Conservation (phyloP, 2,329 filamentous ascomycete genomes). For the Penicillium sp. region DNA sequence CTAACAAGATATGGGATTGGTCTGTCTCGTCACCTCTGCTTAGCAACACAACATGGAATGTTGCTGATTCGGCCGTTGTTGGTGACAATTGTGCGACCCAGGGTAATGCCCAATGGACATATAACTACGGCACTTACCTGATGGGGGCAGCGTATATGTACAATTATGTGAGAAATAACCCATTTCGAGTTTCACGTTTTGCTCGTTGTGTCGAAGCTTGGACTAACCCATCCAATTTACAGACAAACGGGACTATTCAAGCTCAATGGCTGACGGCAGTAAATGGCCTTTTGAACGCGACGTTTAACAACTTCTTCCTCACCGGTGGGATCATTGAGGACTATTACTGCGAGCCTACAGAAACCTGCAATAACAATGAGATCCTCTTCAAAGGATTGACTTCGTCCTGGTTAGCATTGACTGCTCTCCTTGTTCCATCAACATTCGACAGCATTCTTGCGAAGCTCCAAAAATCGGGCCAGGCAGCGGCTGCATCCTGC, state of each 20-base stretch:
- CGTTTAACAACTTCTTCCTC: slow-evolving; percentile 48
- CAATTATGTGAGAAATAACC: slow-evolving; percentile 50
- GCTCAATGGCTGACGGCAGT: slow-evolving; percentile 56
- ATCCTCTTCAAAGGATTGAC: slow-evolving; percentile 69
- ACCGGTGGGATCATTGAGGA: slow-evolving; percentile 43
- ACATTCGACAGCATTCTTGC: slow-evolving; percentile 55
- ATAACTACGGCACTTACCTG: slow-evolving; percentile 60
- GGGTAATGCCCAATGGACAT: slow-evolving; percentile 63
- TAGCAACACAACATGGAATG: slow-evolving; percentile 11
- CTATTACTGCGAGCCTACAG: slow-evolving; percentile 60
- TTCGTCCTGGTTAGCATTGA: slow-evolving; percentile 63
- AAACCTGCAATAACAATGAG: slow-evolving; percentile 56
- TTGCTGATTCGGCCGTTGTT: slow-evolving; percentile 8
- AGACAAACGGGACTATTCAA: slow-evolving; percentile 48
- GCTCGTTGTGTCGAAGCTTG: too few species aligned
- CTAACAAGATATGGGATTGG: slow-evolving; percentile 17
- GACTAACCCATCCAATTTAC: background rate
- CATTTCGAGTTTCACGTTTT: background rate
- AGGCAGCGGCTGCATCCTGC: slow-evolving; percentile 61
- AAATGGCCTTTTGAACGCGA: slow-evolving; percentile 53
- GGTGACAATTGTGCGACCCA: slow-evolving; percentile 57
- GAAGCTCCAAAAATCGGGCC: slow-evolving; percentile 56
- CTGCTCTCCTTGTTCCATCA: slow-evolving; percentile 61
- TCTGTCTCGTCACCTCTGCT: slow-evolving; percentile 4
- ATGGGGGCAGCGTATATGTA: slow-evolving; percentile 65